These are phyloP conservation scores for Backusella australiensis DNA, from an alignment of 192 early-diverging fungal genomes.

Conservation along the genomic window DNA sequence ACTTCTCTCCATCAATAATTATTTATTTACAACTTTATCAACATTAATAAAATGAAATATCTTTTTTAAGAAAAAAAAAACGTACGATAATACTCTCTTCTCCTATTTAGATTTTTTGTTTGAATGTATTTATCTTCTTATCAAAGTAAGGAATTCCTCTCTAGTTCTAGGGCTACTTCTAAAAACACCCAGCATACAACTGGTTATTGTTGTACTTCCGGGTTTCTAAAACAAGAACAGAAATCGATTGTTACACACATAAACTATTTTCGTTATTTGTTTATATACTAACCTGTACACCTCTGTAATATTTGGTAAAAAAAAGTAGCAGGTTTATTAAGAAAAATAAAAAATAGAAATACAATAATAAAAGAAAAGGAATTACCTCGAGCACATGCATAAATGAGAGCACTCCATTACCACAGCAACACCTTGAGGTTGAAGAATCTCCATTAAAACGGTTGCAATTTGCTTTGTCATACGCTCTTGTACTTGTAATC, in stretches of 20 bases:
- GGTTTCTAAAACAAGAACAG: conserved; percentile 66
- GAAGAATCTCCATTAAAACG: conserved; percentile 84
- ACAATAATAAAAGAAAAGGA: neutral
- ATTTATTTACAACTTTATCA: neutral
- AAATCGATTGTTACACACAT: neutral
- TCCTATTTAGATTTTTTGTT: neutral
- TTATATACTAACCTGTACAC: conserved; percentile 1
- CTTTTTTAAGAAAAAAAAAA: neutral
- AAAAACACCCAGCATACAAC: conserved; percentile 94
- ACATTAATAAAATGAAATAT: neutral
- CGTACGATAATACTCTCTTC: neutral
- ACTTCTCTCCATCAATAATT: neutral
- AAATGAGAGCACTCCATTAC: conserved; percentile 90
- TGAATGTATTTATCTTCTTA: conserved; percentile 35
- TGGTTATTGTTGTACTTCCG: conserved; percentile 91
- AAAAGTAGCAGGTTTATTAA: neutral
- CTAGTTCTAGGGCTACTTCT: conserved; percentile 86
- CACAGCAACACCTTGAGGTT: conserved; percentile 96
- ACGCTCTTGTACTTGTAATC: conserved; percentile 97
- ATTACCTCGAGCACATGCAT: conserved; percentile 37
- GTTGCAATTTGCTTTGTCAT: conserved; percentile 97
- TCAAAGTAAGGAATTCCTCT: conserved; percentile 95
- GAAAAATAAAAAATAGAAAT: neutral
- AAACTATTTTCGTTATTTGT: neutral
- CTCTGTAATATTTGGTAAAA: neutral